These are phyloP conservation scores for Epichloe glyceriae DNA, from an alignment of 2,329 filamentous ascomycete species.

Conservation along the genomic window DNA sequence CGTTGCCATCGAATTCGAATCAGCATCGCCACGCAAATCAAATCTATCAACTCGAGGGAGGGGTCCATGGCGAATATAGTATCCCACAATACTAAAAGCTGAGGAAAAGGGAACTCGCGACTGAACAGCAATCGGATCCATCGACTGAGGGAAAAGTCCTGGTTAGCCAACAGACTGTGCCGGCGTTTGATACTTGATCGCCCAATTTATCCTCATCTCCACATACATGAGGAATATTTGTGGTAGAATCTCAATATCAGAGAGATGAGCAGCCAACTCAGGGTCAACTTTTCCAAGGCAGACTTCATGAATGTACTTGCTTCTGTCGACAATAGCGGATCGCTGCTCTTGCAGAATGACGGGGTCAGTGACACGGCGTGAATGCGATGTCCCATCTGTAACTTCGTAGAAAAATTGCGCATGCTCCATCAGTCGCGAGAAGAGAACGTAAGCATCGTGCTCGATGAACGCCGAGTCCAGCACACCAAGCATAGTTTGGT, in stretches of 20 bases:
- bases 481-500: slow-evolving; percentile 47
- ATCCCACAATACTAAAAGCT: slow-evolving; percentile 81
- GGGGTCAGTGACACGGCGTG: slow-evolving; percentile 8
- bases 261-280: slow-evolving; percentile 70
- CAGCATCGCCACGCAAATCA: slow-evolving; percentile 90
- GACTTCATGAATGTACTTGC: slow-evolving; percentile 74
- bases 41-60: slow-evolving; percentile 65
- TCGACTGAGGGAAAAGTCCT: slow-evolving; percentile 39
- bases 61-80: slow-evolving; percentile 78
- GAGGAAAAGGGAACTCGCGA: slow-evolving; percentile 80
- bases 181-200: not conserved
- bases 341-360: slow-evolving; percentile 22
- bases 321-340: slow-evolving; percentile 64
- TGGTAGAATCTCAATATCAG: slow-evolving; percentile 76
- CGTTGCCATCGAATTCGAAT: slow-evolving; percentile 81
- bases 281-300: slow-evolving; percentile 68
- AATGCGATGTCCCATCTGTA: slow-evolving; percentile 9
- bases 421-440: slow-evolving; percentile 75
- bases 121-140: slow-evolving; percentile 93
- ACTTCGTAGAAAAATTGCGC: slow-evolving; percentile 82
- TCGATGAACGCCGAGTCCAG: slow-evolving; percentile 67
- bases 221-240: slow-evolving; percentile 88
- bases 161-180: slow-evolving; percentile 2
- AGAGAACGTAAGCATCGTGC: slow-evolving; percentile 80
- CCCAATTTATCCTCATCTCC: not conserved